Conservation (phyloP, 1,284 basidiomycete species). For the Rhodofomes roseus region DNA sequence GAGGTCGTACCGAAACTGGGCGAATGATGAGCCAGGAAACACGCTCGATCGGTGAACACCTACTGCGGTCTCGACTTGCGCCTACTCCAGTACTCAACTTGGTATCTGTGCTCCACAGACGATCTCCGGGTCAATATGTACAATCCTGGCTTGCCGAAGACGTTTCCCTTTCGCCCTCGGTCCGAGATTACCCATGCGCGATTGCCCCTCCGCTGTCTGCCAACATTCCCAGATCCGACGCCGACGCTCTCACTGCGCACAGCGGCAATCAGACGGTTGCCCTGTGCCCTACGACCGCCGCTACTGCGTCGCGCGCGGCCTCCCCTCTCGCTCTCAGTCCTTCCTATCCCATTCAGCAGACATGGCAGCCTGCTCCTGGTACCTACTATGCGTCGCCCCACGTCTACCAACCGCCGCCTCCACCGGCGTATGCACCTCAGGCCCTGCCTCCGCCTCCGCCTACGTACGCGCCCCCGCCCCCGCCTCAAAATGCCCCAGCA, state of each 20-base stretch:
- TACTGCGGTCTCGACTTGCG: too few species aligned
- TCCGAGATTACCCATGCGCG: not conserved
- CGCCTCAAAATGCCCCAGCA: not conserved
- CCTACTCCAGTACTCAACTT: not conserved
- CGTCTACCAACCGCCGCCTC: not conserved
- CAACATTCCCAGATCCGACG: not conserved
- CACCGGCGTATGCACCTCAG: not conserved
- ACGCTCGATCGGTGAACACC: not conserved
- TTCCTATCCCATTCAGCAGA: not conserved
- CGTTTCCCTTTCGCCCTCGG: not conserved
- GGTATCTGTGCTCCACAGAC: not conserved
- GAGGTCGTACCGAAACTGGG: not conserved
- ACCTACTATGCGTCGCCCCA: not conserved
- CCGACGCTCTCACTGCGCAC: not conserved
- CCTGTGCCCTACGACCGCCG: not conserved
- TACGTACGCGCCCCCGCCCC: not conserved
- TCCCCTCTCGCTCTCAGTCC: not conserved
- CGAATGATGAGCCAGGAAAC: not conserved
- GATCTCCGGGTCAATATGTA: not conserved
- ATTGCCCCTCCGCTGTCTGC: not conserved
- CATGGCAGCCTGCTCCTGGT: too few species aligned
- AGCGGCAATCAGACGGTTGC: not conserved
- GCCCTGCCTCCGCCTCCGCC: not conserved
- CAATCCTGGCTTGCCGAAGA: not conserved
- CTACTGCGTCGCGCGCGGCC: not conserved